Evolutionary conservation across 2,329 filamentous ascomycete genomes (phyloP), one percentile per base, ranked within the genome.

Genomic region (Phyllosticta citriasiana): DNA sequence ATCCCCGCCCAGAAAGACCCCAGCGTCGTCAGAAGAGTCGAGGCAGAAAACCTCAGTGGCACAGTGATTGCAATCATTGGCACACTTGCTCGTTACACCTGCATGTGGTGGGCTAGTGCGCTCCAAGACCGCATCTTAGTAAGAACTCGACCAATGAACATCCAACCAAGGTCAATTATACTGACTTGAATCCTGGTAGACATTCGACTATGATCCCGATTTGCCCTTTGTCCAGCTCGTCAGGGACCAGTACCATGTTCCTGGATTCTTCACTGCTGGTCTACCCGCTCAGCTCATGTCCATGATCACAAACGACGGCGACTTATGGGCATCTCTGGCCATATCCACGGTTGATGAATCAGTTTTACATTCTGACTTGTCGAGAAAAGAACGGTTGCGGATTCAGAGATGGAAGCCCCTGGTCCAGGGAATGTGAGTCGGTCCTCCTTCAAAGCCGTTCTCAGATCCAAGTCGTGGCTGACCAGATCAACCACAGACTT

Each of bases 261-360:
- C 35, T 6, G 60, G 60, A 14, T 62, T 62, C 26, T 57, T 62
- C 33, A 55, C 57, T 19, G 60, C 60, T 3, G 60, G 60, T 7
- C 60, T 62, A 9, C 60, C 60, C 2, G 60, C 60, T 24, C 60
- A 62, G 25, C 56, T 62, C 14, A 50, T 62, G 5, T 62, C 60
- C 24, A 62, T 62, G 60, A 57, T 62, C 52, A 62, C 56, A 12
- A 62, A 62, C 52, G 60, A 62, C 16, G 60, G 60, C 12, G 60
- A 62, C 3, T 24, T 57, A 14, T 58, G 60, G 55, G 60, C 60
- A 9, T 62, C 55, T 27, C 14, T 62, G 4, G 24, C 55, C 25
- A 53, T 62, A 12, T 57, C 60, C 16, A 10, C 53, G 1, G 24
- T 62, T 6, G 56, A 62, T 12, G 60, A 62, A 22, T 33, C 56